A percentile compares a stretch with the other conserved stretches of the same genome.
Conservation (phyloP, 768 basidiomycete species). For the Trametes cubensis region DNA sequence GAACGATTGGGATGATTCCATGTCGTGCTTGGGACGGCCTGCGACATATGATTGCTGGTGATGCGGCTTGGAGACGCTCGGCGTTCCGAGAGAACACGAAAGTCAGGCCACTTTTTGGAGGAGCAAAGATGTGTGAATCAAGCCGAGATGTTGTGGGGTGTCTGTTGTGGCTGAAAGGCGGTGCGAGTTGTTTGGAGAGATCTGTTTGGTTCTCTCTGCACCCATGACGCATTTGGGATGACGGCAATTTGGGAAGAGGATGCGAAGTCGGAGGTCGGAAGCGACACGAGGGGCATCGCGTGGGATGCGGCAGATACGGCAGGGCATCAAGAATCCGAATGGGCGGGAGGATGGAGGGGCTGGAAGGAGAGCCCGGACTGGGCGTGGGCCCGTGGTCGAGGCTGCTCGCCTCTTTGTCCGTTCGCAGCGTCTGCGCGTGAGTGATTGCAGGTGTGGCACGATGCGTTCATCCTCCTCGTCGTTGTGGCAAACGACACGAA, state of each 20-base stretch:
- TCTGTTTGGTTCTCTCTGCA: background rate
- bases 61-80: too few species aligned
- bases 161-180: constrained; percentile 6
- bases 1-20: too few species aligned
- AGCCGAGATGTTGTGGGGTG: background rate
- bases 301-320: constrained; percentile 11
- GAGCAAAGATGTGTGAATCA: too few species aligned
- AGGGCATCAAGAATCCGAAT: background rate
- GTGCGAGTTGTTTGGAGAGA: constrained; percentile 4
- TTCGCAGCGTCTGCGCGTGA: background rate
- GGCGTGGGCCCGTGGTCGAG: constrained; percentile 4
- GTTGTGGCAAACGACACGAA: background rate
- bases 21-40: too few species aligned
- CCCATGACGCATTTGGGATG: too few species aligned
- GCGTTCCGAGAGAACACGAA: too few species aligned
- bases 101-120: too few species aligned
- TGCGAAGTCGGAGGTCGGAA: background rate
- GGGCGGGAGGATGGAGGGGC: background rate
- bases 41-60: too few species aligned
- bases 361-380: background rate
- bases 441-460: constrained; percentile 4
- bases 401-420: background rate
- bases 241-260: too few species aligned
- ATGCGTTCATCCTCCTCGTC: background rate
- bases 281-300: background rate